Base-by-base conservation (phyloP, 2,329 filamentous ascomycete genomes). In the Thielaviopsis ethacetica region DNA sequence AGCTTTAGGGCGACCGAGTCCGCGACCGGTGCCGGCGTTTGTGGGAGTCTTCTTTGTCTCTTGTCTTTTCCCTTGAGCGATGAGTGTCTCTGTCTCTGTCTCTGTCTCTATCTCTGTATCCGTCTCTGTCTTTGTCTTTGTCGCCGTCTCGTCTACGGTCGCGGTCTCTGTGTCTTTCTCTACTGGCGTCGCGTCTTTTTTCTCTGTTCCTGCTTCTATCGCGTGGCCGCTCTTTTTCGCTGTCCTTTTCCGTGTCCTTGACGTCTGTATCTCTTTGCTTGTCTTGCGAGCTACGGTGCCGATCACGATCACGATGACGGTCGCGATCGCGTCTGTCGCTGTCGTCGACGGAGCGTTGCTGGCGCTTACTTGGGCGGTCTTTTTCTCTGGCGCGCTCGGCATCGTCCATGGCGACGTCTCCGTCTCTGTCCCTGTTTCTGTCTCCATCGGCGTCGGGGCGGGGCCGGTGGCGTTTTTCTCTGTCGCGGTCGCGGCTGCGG, bases 71-170 rank as follows among this genome's bases (percentile, higher is more conserved):
- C 5, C 56, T 52, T 53, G 59, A 62, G 17, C n/a, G 19, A 49
- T 49, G 44, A 56, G 54, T 64, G 17, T 66, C 63, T 17, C 62
- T 64, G 7, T 65, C 64, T 2, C 65, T 66, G 5, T 67, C 65
- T 61, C 58, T 59, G 27, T 63, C 5, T 63, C n/a, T n/a, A n/a
- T n/a, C n/a, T n/a, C n/a, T 64, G 17, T 66, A 63, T 17, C 62
- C 64, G 7, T 65, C 64, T 2, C 65, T 66, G 5, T 67, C 65
- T 61, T 58, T 59, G 27, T 63, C 5, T 63, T 50, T 62, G 63
- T 66, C 64, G 10, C 62, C 56, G 30, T 66, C 66, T 5, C 65
- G 64, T 58, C 65, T 66, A 51, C 67, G 67, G 26, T 67, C 65
- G 5, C 62, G 56, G 9, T 66, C 65, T 57, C 59, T 65, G 3